Percentiles rank a stretch among this genome's conserved stretches.
Evolutionary conservation across 2,329 filamentous ascomycete genomes (phyloP).

Genomic region (Ramularia endophylla): DNA sequence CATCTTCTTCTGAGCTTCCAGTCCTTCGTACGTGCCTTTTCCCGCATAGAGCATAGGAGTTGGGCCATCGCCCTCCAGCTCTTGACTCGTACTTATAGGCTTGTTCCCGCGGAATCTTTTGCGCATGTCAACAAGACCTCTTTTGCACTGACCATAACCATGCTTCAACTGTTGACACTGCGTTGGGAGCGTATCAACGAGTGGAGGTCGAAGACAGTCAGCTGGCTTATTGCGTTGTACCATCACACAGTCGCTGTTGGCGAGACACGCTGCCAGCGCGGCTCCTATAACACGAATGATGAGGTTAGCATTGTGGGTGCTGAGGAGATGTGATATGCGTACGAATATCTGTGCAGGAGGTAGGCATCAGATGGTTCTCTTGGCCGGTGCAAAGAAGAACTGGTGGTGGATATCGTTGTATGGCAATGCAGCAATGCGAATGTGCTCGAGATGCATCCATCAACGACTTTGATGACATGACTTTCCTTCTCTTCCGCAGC

Average conservation of each 20-base stretch:
- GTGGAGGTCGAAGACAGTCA: conserved; percentile 81
- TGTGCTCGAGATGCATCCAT: not conserved
- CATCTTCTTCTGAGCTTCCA: conserved; percentile 22
- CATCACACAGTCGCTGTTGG: conserved; percentile 95
- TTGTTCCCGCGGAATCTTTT: conserved; percentile 95
- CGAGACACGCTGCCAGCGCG: conserved; percentile 88
- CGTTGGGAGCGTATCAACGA: conserved; percentile 73
- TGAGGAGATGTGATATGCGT: conserved; percentile 43
- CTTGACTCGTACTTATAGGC: conserved; percentile 65
- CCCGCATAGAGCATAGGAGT: conserved; percentile 71
- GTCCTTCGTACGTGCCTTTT: conserved; percentile 36
- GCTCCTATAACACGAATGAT: conserved; percentile 54
- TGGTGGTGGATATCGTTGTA: not conserved
- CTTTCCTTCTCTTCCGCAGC: no score
- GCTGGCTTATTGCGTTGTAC: conserved; percentile 77
- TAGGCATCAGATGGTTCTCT: conserved; percentile 60
- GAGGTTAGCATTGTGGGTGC: not conserved
- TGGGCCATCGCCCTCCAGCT: conserved; percentile 44
- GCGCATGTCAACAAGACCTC: conserved; percentile 96
- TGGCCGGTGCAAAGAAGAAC: not conserved
- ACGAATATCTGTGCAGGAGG: conserved; percentile 97
- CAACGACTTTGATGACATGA: not conserved
- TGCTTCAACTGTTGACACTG: conserved; percentile 91
- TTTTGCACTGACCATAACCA: conserved; percentile 90
- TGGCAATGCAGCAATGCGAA: not conserved